Conservation (phyloP, 1,139 yeast species). For the Pichia sp. region DNA sequence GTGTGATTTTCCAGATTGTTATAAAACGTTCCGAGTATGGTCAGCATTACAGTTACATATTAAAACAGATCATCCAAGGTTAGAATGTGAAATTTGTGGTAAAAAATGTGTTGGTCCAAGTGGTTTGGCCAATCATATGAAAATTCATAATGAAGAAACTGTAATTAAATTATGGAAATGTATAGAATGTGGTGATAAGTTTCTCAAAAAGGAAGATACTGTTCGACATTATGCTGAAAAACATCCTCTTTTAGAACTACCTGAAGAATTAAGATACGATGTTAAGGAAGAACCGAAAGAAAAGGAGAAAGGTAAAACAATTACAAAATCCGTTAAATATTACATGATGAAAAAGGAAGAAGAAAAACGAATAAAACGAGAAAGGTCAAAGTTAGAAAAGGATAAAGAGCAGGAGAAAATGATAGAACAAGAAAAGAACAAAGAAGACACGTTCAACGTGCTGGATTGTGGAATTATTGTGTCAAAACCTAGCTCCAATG, state of each 20-base stretch:
- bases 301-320: background rate
- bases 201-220: slow-evolving; percentile 39
- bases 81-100: slow-evolving; percentile 61
- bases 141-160: slow-evolving; percentile 47
- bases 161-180: slow-evolving; percentile 61
- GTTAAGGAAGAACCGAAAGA: slow-evolving; percentile 1
- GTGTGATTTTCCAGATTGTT: slow-evolving; percentile 60
- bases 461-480: slow-evolving; percentile 7
- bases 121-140: slow-evolving; percentile 70
- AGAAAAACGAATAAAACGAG: no score
- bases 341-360: slow-evolving; percentile 7
- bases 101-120: slow-evolving; percentile 68
- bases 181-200: slow-evolving; percentile 40
- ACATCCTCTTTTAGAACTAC: slow-evolving; percentile 30
- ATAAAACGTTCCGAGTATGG: slow-evolving; percentile 63
- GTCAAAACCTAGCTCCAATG: slow-evolving; percentile 10
- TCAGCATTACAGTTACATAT: slow-evolving; percentile 68
- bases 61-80: slow-evolving; percentile 65
- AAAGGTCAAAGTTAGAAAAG: background rate
- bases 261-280: slow-evolving; percentile 15
- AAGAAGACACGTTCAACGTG: background rate
- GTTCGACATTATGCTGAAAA: slow-evolving; percentile 36
- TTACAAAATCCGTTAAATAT: background rate
- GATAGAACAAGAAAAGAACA: background rate
- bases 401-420: background rate